Evolutionary conservation across 768 basidiomycete genomes (phyloP), one percentile per base, ranked within the genome.

Genomic region (Kwoniella bestiolae): DNA sequence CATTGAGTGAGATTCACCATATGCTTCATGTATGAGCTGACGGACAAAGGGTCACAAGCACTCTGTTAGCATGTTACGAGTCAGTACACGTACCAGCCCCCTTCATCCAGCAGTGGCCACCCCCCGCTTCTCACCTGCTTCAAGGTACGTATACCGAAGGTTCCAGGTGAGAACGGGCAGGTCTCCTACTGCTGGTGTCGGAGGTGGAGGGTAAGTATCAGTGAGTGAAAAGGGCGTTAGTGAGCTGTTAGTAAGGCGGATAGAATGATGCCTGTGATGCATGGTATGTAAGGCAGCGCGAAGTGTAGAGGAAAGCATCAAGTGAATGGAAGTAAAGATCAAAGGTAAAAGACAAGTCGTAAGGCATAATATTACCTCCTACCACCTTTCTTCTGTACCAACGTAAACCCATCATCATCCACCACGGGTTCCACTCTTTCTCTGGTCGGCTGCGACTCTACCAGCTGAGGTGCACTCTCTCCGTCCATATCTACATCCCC

Each of bases 381-480:
- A 32, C 73, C 73, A 29, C 73, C 73, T 7, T 80, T 79, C 72
- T 82, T 83, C 69, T 82, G 79, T 2, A 98, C 91, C 56, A 89
- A 76, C 3, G 90, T 92, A 77, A 98, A 98, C 0, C 94, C 94
- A 65, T 98, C 94, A 66, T 94, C 91, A 73, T 97, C 94, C 0
- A 94, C 84, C 56, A 91, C 86, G 0, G 90, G 89, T 73, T 90
- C 88, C 11, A 84, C 82, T 56, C 81, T 83, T n/a, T 72, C 81
- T 64, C 79, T 69, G 23, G 31, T 72, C 57, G 51, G 73, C 53
- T 63, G 38, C 38, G 38, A 41, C 18, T 86, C 83, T 21, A 90
- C 69, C 25, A 91, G 79, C 69, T 84, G 84, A 2, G 90, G 91
- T 1, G 81, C 85, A 6, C 23, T 41, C 38, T 41, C 21, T 21